Base-by-base conservation (phyloP, 306 rosid genomes). In the Sicyos baderoa region DNA sequence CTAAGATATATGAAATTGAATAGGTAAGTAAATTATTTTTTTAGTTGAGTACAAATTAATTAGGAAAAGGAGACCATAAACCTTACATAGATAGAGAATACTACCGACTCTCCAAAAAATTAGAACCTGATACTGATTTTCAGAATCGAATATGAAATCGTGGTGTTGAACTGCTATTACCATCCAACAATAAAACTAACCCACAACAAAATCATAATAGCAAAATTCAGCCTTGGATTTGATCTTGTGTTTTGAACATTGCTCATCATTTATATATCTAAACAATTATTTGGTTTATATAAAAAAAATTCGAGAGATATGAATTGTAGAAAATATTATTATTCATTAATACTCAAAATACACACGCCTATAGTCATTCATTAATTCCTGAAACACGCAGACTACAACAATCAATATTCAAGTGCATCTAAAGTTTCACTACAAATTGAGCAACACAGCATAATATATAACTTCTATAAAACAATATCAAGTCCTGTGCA, bases 401-500 rank as follows among this genome's bases (percentile, higher is more conserved):
- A 10, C 72, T 48, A 48, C 23, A 5, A 32, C 48, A 61, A 18
- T 2, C 42, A 65, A 47, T 22, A 44, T 65, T 29, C 54, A 44
- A 65, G 71, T 45, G 51, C 22, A 65, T 35, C 23, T 54, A 66
- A 72, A 51, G 66, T 65, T 72, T 17, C 35, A 19, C 62, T 55
- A 17, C 53, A 15, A 44, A 73, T 3, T 35, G 25, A 74, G 67
- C 62, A 56, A 75, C 45, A 59, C 53, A 37, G 21, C 54, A 68
- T 56, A 40, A 37, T 44, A 71, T 42, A 22, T 7, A 6, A 44
- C 32, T 52, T 57, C 77, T 29, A 23, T 0, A 71, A 71, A 32
- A 35, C 22, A 16, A 45, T 21, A 54, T 72, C 37, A 64, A 76
- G 72, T 59, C 79, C 80, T 70, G 61, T 83, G 94, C 71, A 57